phyloP scores from a whole-genome alignment of 306 rosid genomes.

The Corylus avellana region DNA sequence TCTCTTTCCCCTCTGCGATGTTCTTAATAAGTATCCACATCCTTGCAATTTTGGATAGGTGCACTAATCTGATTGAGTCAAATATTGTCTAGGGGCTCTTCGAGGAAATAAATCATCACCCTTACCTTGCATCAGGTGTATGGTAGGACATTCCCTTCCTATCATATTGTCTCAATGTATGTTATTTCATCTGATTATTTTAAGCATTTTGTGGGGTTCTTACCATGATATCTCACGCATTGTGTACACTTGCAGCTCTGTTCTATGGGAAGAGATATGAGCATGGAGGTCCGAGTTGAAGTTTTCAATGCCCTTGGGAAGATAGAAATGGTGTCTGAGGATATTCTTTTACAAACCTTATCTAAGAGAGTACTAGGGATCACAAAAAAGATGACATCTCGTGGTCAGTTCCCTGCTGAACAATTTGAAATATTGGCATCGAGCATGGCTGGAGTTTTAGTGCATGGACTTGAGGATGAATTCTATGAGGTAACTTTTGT shows the following conservation, averaged over 20 bases:
- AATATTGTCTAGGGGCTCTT: constrained; percentile 33
- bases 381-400: constrained; percentile 44
- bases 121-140: constrained; percentile 25
- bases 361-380: constrained; percentile 63
- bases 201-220: constrained; percentile 15
- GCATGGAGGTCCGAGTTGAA: constrained; percentile 72
- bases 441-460: constrained; percentile 71
- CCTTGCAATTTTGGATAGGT: constrained; percentile 2
- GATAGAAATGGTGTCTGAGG: constrained; percentile 65
- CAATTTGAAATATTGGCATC: constrained; percentile 47
- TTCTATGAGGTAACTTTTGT: constrained; percentile 67
- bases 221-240: constrained; percentile 21
- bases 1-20: not conserved
- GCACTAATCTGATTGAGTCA: constrained; percentile 14
- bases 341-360: constrained; percentile 74
- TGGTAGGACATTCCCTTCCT: constrained; percentile 35
- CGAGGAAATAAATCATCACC: constrained; percentile 26
- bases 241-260: constrained; percentile 62
- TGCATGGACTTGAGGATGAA: constrained; percentile 98
- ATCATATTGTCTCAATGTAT: constrained; percentile 11
- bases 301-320: constrained; percentile 63
- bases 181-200: constrained; percentile 22
- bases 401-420: constrained; percentile 43
- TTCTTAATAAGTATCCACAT: not conserved
- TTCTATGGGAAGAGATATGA: constrained; percentile 89